A percentile compares a stretch with the other conserved stretches of the same genome.
These are phyloP conservation scores for Iberis amara DNA, from an alignment of 441 rosid genomes.

Conservation along the genomic window DNA sequence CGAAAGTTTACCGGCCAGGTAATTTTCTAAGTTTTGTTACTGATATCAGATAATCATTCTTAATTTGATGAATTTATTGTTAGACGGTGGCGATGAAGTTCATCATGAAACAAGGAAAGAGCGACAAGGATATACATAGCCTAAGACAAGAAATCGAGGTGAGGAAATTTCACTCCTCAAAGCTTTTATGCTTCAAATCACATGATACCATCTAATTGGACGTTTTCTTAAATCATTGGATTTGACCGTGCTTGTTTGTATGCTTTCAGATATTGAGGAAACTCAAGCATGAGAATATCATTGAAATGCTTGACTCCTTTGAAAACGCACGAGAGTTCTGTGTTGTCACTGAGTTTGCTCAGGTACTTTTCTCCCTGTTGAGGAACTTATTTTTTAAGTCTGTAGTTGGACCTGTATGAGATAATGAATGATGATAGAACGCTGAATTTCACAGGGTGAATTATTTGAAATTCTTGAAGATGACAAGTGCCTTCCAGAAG, in stretches of 20 bases:
- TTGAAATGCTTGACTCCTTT: conserved; percentile 93
- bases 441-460: conserved; percentile 61
- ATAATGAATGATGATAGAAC: conserved; percentile 17
- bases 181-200: too few species aligned
- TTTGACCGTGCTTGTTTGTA: neutral
- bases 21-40: neutral
- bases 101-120: conserved; percentile 91
- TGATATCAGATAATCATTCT: neutral
- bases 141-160: conserved; percentile 97
- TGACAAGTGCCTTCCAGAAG: conserved; percentile 96
- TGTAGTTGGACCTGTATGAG: neutral
- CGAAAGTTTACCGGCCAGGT: conserved; percentile 89
- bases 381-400: neutral
- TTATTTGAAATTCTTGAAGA: conserved; percentile 94
- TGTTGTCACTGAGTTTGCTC: conserved; percentile 97
- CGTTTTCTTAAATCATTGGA: conserved; percentile 2
- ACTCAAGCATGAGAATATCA: conserved; percentile 93
- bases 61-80: conserved; percentile 11
- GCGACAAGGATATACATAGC: conserved; percentile 86
- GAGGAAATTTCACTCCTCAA: neutral
- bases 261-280: conserved; percentile 78
- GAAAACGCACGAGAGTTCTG: conserved; percentile 94
- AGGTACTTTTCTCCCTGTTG: conserved; percentile 38
- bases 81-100: conserved; percentile 99
- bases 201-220: too few species aligned